Evolutionary conservation across 148 eudicot species (phyloP).

Genomic region (Diospyros kaki): DNA sequence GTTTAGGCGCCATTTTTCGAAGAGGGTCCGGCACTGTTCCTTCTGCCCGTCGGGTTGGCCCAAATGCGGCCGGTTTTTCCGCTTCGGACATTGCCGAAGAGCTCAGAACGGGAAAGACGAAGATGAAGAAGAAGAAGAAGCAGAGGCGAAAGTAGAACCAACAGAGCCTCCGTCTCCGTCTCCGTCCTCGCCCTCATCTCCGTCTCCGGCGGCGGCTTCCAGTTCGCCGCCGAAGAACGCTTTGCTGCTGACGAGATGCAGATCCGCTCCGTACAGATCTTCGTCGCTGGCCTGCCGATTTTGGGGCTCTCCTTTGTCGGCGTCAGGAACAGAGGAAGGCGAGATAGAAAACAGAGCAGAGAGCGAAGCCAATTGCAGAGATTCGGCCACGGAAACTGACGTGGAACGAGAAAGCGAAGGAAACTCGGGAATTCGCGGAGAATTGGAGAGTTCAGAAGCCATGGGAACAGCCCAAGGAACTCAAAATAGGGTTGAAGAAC

Average conservation of each 20-base stretch:
- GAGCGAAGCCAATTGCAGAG: slow-evolving; percentile 12
- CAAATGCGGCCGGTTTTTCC: slow-evolving; percentile 40
- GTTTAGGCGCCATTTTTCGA: slow-evolving; percentile 11
- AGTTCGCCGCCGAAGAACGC: slow-evolving; percentile 58
- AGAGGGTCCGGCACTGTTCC: slow-evolving; percentile 9
- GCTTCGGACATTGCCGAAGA: slow-evolving; percentile 31
- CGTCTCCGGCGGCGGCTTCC: not conserved
- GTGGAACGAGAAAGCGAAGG: slow-evolving; percentile 9
- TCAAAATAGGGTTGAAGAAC: not conserved
- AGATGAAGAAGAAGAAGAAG: not conserved
- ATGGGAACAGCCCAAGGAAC: slow-evolving; percentile 1
- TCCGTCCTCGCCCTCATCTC: too few relatives aligned
- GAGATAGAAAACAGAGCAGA: slow-evolving; percentile 9
- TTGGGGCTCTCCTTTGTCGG: slow-evolving; percentile 36
- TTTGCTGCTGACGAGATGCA: slow-evolving; percentile 58
- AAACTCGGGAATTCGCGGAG: slow-evolving; percentile 6
- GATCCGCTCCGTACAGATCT: slow-evolving; percentile 78
- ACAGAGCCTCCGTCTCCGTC: not conserved
- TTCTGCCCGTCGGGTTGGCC: slow-evolving; percentile 14
- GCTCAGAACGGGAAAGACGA: not conserved
- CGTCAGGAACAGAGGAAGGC: slow-evolving; percentile 12
- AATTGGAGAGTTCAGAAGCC: slow-evolving; percentile 11
- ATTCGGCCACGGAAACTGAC: slow-evolving; percentile 20
- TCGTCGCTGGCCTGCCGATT: slow-evolving; percentile 50
- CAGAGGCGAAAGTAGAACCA: not conserved